Percentiles rank a stretch among this genome's conserved stretches.
phyloP scores from a whole-genome alignment of 768 basidiomycete species.

The Stropharia rugosoannulata region DNA sequence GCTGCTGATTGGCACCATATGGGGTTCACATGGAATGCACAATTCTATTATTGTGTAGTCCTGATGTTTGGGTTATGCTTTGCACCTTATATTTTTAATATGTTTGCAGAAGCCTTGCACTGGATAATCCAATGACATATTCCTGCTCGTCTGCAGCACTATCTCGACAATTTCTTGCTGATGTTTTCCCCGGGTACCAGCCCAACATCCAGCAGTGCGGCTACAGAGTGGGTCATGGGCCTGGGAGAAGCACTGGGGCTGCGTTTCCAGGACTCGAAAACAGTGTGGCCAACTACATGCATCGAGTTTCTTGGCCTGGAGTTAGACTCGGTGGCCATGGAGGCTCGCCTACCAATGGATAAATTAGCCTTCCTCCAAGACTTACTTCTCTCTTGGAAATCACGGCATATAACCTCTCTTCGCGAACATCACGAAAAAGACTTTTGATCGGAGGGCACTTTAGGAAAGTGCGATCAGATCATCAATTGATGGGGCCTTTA shows the following conservation, averaged over 20 bases:
- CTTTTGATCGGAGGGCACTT: too few species aligned
- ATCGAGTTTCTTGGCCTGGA: conserved; percentile 28
- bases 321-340: conserved; percentile 24
- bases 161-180: conserved; percentile 34
- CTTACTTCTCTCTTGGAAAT: too few species aligned
- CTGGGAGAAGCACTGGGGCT: conserved; percentile 28
- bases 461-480: too few species aligned
- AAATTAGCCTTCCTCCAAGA: conserved; percentile 16
- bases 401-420: too few species aligned
- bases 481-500: too few species aligned
- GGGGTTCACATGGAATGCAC: conserved; percentile 27
- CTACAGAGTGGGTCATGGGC: conserved; percentile 27
- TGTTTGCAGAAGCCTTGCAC: conserved; percentile 37
- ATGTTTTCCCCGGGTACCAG: conserved; percentile 17
- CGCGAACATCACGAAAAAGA: too few species aligned
- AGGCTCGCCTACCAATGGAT: conserved; percentile 19
- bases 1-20: conserved; percentile 28
- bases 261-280: conserved; percentile 25
- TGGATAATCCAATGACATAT: conserved; percentile 36
- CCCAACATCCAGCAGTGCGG: conserved; percentile 9
- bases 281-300: conserved; percentile 17
- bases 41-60: conserved; percentile 27
- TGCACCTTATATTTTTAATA: conserved; percentile 39
- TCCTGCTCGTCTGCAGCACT: conserved; percentile 27
- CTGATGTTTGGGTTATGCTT: conserved; percentile 30